Evolutionary conservation across 148 eudicot species (phyloP).

Genomic region (Simmondsia chinensis): DNA sequence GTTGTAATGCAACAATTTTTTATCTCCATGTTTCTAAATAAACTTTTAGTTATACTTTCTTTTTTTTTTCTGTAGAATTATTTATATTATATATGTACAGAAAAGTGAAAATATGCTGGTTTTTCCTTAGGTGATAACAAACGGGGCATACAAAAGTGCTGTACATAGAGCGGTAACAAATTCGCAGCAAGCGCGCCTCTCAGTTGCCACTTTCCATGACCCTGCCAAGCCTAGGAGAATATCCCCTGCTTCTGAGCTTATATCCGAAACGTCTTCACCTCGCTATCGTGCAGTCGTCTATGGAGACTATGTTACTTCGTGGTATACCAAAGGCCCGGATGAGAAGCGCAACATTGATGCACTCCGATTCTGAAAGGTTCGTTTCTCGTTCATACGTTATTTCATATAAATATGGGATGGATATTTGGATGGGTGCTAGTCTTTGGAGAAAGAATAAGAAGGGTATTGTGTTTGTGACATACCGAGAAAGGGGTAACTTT

Average conservation of each 20-base stretch:
- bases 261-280: constrained; percentile 22
- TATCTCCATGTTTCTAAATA: too few relatives aligned
- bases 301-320: constrained; percentile 85
- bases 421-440: too few relatives aligned
- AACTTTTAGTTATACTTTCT: too few relatives aligned
- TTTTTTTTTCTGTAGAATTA: background rate
- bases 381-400: too few relatives aligned
- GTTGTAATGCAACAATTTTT: too few relatives aligned
- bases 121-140: constrained; percentile 97
- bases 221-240: constrained; percentile 65
- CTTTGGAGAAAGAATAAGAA: too few relatives aligned
- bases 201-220: constrained; percentile 94
- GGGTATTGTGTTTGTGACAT: too few relatives aligned
- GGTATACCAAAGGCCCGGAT: constrained; percentile 96
- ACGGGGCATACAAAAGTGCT: constrained; percentile 74
- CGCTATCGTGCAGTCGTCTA: constrained; percentile 49
- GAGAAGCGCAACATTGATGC: constrained; percentile 85
- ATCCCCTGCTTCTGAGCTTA: constrained; percentile 47
- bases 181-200: constrained; percentile 51
- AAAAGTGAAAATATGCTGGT: too few relatives aligned
- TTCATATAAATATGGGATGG: too few relatives aligned
- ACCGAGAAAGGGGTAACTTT: too few relatives aligned
- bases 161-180: constrained; percentile 80
- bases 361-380: constrained; percentile 22
- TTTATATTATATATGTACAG: background rate